Evolutionary conservation across 768 basidiomycete genomes (phyloP).

Genomic region (Psilocybe cubensis): DNA sequence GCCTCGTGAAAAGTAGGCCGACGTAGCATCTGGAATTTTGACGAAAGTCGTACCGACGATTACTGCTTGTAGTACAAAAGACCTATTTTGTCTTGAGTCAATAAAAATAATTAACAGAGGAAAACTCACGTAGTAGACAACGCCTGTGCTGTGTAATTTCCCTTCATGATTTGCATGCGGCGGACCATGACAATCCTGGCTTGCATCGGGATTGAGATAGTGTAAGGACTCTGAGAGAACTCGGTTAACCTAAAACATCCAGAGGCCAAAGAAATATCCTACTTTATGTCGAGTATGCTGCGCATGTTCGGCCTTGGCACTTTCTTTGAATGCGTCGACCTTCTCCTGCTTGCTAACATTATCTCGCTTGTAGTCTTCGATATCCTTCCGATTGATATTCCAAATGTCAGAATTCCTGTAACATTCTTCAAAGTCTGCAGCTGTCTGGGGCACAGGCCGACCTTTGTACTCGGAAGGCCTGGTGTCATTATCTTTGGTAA

Average conservation of each 20-base stretch:
- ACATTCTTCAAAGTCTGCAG: constrained; percentile 50
- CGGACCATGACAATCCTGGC: constrained; percentile 44
- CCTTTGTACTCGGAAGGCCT: constrained; percentile 1
- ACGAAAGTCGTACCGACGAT: constrained; percentile 68
- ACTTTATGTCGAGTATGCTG: constrained; percentile 39
- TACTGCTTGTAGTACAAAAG: constrained; percentile 38
- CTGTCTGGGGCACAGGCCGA: constrained; percentile 43
- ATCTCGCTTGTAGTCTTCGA: constrained; percentile 47
- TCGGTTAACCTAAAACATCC: not conserved
- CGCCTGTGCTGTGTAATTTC: constrained; percentile 33
- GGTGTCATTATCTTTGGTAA: constrained; percentile 11
- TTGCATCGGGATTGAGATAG: constrained; percentile 46
- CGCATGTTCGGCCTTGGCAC: constrained; percentile 55
- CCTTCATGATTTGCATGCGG: constrained; percentile 44
- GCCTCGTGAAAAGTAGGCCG: constrained; percentile 69
- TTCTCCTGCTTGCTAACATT: constrained; percentile 48
- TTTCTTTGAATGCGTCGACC: constrained; percentile 43
- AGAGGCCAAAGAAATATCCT: not conserved
- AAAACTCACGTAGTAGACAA: constrained; percentile 28
- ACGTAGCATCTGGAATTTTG: constrained; percentile 50
- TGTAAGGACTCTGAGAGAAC: constrained; percentile 35
- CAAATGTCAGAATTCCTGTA: constrained; percentile 28
- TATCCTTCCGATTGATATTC: constrained; percentile 36
- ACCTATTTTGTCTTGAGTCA: constrained; percentile 19
- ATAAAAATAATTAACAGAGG: constrained; percentile 26